phyloP scores from a whole-genome alignment of 257 asterid genomes.

The Fraxinus quadrangulata region DNA sequence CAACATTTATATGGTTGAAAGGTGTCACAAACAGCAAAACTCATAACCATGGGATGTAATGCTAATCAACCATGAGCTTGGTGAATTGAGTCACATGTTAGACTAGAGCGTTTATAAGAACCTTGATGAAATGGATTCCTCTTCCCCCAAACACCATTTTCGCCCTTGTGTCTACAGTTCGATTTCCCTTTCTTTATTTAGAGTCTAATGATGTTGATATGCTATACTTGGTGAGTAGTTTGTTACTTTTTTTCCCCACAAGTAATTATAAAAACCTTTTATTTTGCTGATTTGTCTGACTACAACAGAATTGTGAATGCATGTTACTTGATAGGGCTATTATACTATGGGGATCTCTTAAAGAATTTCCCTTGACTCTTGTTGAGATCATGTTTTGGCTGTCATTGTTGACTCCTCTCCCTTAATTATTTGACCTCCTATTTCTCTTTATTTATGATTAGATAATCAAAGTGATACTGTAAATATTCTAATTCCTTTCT shows the following conservation, averaged over 20 bases:
- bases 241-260: not conserved
- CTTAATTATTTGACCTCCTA: not conserved
- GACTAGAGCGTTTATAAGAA: not conserved
- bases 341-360: not conserved
- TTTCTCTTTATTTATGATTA: not conserved
- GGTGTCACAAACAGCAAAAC: not conserved
- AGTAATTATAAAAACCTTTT: not conserved
- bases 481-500: not conserved
- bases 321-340: not conserved
- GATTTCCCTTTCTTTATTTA: not conserved
- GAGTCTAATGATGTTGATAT: not conserved
- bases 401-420: not conserved
- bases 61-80: not conserved
- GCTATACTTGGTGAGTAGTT: not conserved
- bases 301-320: not conserved
- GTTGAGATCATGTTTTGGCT: not conserved
- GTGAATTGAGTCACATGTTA: not conserved
- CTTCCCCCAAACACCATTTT: not conserved
- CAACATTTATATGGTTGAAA: not conserved
- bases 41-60: not conserved
- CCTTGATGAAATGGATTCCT: not conserved
- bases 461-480: not conserved
- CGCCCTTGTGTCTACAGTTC: not conserved
- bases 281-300: not conserved
- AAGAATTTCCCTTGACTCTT: slow-evolving; percentile 2